Evolutionary conservation across 1,284 basidiomycete genomes (phyloP), one percentile per base, ranked within the genome.

Genomic region (Meira nashicola): DNA sequence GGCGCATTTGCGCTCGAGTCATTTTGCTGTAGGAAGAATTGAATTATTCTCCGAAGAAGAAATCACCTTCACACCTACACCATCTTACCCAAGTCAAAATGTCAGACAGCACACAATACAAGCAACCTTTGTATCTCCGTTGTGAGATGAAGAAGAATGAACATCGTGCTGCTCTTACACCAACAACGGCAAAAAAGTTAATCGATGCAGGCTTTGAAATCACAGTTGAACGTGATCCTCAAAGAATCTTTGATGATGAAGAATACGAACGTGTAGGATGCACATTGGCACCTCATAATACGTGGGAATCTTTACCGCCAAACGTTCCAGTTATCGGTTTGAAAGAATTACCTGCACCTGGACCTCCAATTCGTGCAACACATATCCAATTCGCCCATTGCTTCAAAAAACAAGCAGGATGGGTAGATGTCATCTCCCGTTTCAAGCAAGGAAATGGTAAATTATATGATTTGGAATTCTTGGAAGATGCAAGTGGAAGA

Each of bases 311-410:
- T 43, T 89, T 90, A 0, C 91, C 93, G 1, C 79, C 79, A 28
- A 80, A 86, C 41, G 82, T 87, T 44, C 88, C 90, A 58, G 95
- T 99, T 80, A 88, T 97, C 71, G 95, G 95, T 8, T 84, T 99
- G 79, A 98, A 99, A 83, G 95, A 98, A 80, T 86, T 99, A 19
- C 79, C 79, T 53, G 67, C 72, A 39, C 87, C 89, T 41, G 76
- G 76, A 39, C 76, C 76, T 19, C 66, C 69, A 52, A 65, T 78
- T 44, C 66, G 69, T n/a, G 70, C 77, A 81, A 93, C 90, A 9
- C 95, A 99, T 81, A 94, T 99, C 79, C 93, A 97, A 79, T 99
- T 98, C 72, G 94, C 93, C 1, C 95, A 98, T 80, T 97, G 94
- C 81, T 99, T 92, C 85, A 99, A 99, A 82, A 82, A 86, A 54